Conservation (phyloP, 2,329 filamentous ascomycete genomes). For the Fusarium sp. region DNA sequence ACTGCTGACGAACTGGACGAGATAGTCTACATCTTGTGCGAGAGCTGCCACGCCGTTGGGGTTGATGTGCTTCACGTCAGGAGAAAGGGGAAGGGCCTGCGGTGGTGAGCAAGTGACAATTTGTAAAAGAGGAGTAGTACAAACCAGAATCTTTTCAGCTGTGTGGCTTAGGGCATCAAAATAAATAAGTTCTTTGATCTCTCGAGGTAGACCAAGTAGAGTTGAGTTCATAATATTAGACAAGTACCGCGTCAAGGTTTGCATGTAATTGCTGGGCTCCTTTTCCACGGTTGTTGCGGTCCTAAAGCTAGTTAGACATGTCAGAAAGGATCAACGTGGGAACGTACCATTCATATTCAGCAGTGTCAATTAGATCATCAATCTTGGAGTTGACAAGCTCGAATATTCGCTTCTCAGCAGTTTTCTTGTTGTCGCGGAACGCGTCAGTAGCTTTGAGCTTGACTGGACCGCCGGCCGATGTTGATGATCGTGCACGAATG, state of each 20-base stretch:
- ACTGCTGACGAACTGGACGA: conserved; percentile 86
- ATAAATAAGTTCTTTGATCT: conserved; percentile 98
- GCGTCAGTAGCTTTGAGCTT: conserved; percentile 85
- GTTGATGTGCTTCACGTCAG: conserved; percentile 87
- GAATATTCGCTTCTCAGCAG: conserved; percentile 96
- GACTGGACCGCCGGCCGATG: conserved; percentile 83
- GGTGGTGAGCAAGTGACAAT: conserved; percentile 30
- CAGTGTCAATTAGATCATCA: conserved; percentile 95
- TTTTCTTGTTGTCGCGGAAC: conserved; percentile 92
- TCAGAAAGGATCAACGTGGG: neutral
- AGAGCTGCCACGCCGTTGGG: conserved; percentile 85
- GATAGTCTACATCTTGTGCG: conserved; percentile 84
- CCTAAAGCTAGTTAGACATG: conserved; percentile 52
- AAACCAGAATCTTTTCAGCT: conserved; percentile 83
- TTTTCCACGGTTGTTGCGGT: conserved; percentile 68
- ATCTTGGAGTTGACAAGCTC: conserved; percentile 99
- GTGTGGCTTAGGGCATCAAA: conserved; percentile 96
- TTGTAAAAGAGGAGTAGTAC: conserved; percentile 28
- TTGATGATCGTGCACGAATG: conserved; percentile 84
- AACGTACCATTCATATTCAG: conserved; percentile 90
- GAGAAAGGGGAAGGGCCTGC: conserved; percentile 79
- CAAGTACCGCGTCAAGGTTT: conserved; percentile 91
- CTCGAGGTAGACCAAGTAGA: conserved; percentile 88
- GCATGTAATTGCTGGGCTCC: conserved; percentile 93
- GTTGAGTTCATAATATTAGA: conserved; percentile 98